Percentiles rank a stretch among this genome's conserved stretches.
Conservation (phyloP, 345 rosid genomes). For the Pistacia atlantica region DNA sequence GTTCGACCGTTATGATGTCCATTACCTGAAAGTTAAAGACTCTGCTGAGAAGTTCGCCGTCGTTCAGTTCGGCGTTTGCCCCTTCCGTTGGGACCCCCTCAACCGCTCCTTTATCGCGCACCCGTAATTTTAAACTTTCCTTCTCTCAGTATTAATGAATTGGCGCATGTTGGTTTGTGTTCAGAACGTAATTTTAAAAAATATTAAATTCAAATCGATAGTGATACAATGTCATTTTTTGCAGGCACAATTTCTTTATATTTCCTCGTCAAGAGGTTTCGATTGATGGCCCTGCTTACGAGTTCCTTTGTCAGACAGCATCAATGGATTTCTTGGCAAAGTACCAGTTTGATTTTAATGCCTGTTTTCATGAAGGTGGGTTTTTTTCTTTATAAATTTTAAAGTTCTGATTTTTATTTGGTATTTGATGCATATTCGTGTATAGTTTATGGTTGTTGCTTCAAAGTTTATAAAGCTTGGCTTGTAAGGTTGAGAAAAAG, state of each 20-base stretch:
- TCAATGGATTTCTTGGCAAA: constrained; percentile 87
- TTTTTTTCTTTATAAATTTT: neutral
- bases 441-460: neutral
- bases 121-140: constrained; percentile 40
- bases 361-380: constrained; percentile 77
- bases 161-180: too few species aligned
- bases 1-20: constrained; percentile 74
- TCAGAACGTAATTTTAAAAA: too few species aligned
- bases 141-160: neutral
- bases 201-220: neutral
- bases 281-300: constrained; percentile 49
- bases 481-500: neutral
- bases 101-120: constrained; percentile 66
- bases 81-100: constrained; percentile 84
- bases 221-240: neutral
- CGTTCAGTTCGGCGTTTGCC: constrained; percentile 93
- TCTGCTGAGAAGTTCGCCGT: constrained; percentile 97
- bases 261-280: constrained; percentile 74
- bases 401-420: neutral
- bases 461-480: neutral
- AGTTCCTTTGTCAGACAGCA: constrained; percentile 87
- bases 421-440: neutral
- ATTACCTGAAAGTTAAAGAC: constrained; percentile 87
- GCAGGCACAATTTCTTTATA: constrained; percentile 86
- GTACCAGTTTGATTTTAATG: constrained; percentile 88